A percentile compares a stretch with the other conserved stretches of the same genome.
Evolutionary conservation across 768 basidiomycete genomes (phyloP).

Genomic region (Hypholoma sublateritium): DNA sequence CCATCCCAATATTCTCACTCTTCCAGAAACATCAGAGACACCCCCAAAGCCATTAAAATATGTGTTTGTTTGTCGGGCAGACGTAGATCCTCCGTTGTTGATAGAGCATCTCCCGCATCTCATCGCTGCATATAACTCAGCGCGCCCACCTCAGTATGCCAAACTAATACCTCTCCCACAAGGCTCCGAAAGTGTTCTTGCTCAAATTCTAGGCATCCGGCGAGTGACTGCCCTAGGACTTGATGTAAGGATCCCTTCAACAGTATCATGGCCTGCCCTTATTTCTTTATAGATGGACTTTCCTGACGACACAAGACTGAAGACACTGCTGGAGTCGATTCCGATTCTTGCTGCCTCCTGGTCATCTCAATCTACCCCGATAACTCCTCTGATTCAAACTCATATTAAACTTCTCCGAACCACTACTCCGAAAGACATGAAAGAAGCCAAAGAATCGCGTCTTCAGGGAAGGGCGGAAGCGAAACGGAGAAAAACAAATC

Average conservation of each 20-base stretch:
- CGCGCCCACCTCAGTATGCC: conserved; percentile 32
- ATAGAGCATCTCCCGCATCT: conserved; percentile 77
- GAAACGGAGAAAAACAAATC: conserved; percentile 26
- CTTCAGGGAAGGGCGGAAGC: conserved; percentile 47
- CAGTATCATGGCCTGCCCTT: neutral
- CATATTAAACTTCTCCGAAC: conserved; percentile 83
- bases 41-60: conserved; percentile 30
- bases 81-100: conserved; percentile 71
- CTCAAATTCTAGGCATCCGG: conserved; percentile 62
- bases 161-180: conserved; percentile 66
- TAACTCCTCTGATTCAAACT: conserved; percentile 53
- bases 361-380: conserved; percentile 37
- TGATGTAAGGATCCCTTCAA: conserved; percentile 46
- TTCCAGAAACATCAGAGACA: conserved; percentile 8
- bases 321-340: conserved; percentile 46
- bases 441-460: conserved; percentile 60
- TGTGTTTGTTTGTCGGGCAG: conserved; percentile 72
- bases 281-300: conserved; percentile 5
- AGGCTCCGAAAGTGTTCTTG: conserved; percentile 62
- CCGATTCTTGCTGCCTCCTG: conserved; percentile 65
- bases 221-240: conserved; percentile 67
- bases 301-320: conserved; percentile 10
- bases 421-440: conserved; percentile 79
- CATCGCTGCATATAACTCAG: conserved; percentile 74
- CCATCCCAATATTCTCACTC: conserved; percentile 20